These are phyloP conservation scores for Huntiella moniliformis DNA, from an alignment of 2,329 filamentous ascomycete species.

Conservation along the genomic window DNA sequence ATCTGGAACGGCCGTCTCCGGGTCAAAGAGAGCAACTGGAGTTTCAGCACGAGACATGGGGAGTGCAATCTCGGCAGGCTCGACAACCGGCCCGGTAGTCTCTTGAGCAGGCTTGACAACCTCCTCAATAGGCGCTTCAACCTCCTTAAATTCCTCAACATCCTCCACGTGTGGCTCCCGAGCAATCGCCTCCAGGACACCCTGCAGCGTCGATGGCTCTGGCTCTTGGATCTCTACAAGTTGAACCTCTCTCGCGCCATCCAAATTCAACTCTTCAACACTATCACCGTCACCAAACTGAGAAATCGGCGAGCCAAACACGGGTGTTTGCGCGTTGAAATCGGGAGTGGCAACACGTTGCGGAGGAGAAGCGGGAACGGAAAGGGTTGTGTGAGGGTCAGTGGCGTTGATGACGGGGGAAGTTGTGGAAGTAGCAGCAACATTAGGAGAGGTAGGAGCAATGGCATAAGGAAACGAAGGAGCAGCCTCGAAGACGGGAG, in stretches of 20 bases:
- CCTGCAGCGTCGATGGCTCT: too few relatives aligned
- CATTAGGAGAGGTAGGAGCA: too few relatives aligned
- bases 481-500: background rate
- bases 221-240: too few relatives aligned
- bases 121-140: background rate
- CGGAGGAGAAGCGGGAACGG: background rate
- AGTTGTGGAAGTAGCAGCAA: too few relatives aligned
- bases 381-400: too few relatives aligned
- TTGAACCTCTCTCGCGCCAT: too few relatives aligned
- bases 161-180: too few relatives aligned
- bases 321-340: background rate
- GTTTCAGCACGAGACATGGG: background rate
- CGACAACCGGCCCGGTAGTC: background rate
- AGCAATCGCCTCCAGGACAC: too few relatives aligned
- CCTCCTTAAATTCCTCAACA: too few relatives aligned
- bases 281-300: background rate
- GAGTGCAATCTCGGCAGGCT: background rate
- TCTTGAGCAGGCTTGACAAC: background rate
- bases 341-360: background rate
- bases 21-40: background rate
- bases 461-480: background rate
- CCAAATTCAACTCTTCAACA: too few relatives aligned
- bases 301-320: background rate
- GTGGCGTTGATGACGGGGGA: too few relatives aligned
- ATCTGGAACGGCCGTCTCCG: background rate